phyloP scores from a whole-genome alignment of 805 yeast species.

The Zygotorulaspora florentina region DNA sequence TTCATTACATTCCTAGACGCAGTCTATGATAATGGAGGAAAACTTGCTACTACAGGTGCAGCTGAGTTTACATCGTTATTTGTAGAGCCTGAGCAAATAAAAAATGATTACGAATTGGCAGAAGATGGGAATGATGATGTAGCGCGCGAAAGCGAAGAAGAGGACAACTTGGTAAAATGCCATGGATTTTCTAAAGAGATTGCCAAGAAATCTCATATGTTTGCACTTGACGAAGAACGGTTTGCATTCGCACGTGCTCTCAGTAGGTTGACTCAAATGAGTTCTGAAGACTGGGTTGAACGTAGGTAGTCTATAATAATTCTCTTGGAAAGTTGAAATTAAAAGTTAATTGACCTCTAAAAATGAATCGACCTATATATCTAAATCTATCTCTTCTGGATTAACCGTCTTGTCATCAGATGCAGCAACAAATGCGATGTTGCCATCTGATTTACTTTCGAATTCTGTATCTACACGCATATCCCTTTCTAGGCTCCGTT shows the following conservation, averaged over 20 bases:
- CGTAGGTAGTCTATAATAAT: slow-evolving; percentile 5
- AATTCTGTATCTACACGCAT: slow-evolving; percentile 31
- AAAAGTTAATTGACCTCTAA: slow-evolving; percentile 3
- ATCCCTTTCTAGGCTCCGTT: slow-evolving; percentile 39
- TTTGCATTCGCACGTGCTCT: slow-evolving; percentile 96
- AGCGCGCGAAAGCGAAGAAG: slow-evolving; percentile 32
- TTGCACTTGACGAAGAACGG: slow-evolving; percentile 89
- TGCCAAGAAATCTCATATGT: slow-evolving; percentile 68
- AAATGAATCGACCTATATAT: slow-evolving; percentile 28
- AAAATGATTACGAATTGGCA: slow-evolving; percentile 37
- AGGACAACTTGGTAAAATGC: slow-evolving; percentile 60
- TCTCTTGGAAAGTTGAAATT: not conserved
- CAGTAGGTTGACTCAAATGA: slow-evolving; percentile 88
- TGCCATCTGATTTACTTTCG: slow-evolving; percentile 23
- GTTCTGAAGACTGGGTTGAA: slow-evolving; percentile 88
- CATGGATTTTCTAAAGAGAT: slow-evolving; percentile 73
- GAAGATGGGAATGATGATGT: slow-evolving; percentile 27
- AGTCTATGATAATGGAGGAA: slow-evolving; percentile 84
- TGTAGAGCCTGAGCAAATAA: slow-evolving; percentile 68
- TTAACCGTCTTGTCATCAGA: slow-evolving; percentile 38
- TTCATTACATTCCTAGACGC: slow-evolving; percentile 95
- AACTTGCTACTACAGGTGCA: slow-evolving; percentile 84
- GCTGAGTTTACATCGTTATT: slow-evolving; percentile 81
- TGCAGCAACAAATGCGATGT: slow-evolving; percentile 48
- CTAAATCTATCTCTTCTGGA: slow-evolving; percentile 61